These are phyloP conservation scores for Chiua virens DNA, from an alignment of 768 basidiomycete species.

Conservation along the genomic window DNA sequence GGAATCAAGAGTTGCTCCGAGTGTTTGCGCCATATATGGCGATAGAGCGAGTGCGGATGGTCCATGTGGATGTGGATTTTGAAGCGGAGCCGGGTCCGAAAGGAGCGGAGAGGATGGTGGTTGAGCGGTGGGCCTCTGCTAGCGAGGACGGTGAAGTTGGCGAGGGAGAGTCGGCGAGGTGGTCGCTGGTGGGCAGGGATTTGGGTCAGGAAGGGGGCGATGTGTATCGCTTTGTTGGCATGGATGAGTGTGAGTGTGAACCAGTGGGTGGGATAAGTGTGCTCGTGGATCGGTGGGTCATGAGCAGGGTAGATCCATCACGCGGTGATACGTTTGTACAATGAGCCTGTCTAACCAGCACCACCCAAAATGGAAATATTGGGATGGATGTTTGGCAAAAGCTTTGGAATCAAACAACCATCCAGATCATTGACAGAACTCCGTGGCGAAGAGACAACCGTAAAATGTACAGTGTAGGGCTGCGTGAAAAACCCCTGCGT, in stretches of 20 bases:
- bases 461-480: too few relatives aligned
- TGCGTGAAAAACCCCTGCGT: too few relatives aligned
- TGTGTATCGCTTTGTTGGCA: conserved; percentile 13
- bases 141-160: neutral
- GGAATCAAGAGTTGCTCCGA: conserved; percentile 39
- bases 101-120: neutral
- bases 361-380: neutral
- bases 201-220: conserved; percentile 4
- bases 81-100: conserved; percentile 24
- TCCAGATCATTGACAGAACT: neutral
- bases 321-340: neutral
- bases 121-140: conserved; percentile 6
- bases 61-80: conserved; percentile 43
- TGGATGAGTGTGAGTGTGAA: neutral
- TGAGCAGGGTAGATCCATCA: conserved; percentile 8
- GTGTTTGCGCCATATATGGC: conserved; percentile 31
- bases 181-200: conserved; percentile 16
- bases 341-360: too few relatives aligned
- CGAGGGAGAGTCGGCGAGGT: neutral
- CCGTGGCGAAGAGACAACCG: too few relatives aligned
- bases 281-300: conserved; percentile 3
- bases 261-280: neutral
- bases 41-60: conserved; percentile 31
- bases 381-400: conserved; percentile 21
- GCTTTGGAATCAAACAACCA: conserved; percentile 30